Base-by-base conservation (phyloP, 2,329 filamentous ascomycete genomes). In the Diplodia seriata region DNA sequence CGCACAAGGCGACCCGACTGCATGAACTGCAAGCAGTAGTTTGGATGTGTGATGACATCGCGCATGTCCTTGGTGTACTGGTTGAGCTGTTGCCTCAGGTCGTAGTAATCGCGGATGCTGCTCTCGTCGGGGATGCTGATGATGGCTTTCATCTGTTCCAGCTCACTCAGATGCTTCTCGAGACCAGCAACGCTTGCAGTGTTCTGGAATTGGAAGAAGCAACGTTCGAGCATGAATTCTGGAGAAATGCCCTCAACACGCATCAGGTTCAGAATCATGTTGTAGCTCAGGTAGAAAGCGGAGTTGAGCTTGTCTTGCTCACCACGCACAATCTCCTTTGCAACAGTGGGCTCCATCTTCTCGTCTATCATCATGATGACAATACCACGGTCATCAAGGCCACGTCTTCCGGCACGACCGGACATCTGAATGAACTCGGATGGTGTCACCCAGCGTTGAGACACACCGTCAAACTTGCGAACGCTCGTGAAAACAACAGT, bases 291-390 rank as follows among this genome's bases (percentile, higher is more conserved):
- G 77, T 99, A 92, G 81, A 99, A 99, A 1, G 95, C 95, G 3
- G 95, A 98, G 81, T 98, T 98, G 36, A 99, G 89, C 72, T 94
- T 93, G 79, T 99, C 96, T 79, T 99, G 95, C 76, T 97, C 91
- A 72, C 95, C 95, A 65, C 95, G 93, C 14, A 99, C 95, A 73
- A 99, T 97, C 71, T 92, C 90, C 80, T 97, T 97, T 51, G 95
- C 94, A n/a, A 91, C 89, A 2, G 92, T 89, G 1, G 95, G 95
- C 75, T 99, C 95, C 83, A 99, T 94, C 81, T 95, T 93, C 78
- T 96, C 92, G 76, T 96, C 91, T 70, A 99, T 91, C 94, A 99
- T 98, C 93, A 99, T 98, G 78, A 99, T 98, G 73, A 99, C 95
- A 73, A 98, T 96, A 86, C 95, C 95, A 72, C 95, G 91, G 70